Evolutionary conservation across 2,329 filamentous ascomycete species (phyloP).

Genomic region (Leptoxyphium fumago): DNA sequence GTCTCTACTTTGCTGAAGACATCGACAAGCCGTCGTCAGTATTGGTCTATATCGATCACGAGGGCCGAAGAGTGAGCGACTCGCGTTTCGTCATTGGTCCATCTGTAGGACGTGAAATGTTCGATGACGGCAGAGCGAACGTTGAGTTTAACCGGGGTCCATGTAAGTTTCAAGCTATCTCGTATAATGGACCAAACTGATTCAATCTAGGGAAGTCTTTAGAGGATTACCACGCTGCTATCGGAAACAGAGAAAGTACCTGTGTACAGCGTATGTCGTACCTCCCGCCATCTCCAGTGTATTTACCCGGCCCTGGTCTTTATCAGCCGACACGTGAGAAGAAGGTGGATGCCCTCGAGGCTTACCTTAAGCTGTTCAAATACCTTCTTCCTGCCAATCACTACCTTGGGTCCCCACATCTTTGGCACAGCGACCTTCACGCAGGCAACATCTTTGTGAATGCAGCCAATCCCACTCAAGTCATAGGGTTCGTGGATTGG

Average conservation of each 20-base stretch:
- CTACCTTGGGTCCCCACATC: conserved; percentile 7
- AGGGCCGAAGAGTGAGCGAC: conserved; percentile 9
- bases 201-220: too few relatives aligned
- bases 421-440: conserved; percentile 27
- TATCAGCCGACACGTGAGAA: conserved; percentile 21
- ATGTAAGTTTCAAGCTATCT: conserved; percentile 24
- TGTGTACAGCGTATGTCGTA: too few relatives aligned
- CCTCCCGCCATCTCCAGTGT: too few relatives aligned
- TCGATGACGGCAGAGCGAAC: conserved; percentile 18
- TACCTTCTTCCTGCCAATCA: background rate
- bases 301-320: conserved; percentile 23
- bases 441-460: conserved; percentile 24
- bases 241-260: too few relatives aligned
- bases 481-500: conserved; percentile 23
- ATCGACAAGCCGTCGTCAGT: conserved; percentile 4
- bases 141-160: conserved; percentile 22
- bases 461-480: conserved; percentile 15
- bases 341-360: conserved; percentile 18
- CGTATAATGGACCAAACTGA: too few relatives aligned
- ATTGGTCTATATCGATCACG: conserved; percentile 2
- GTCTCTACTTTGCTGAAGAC: conserved; percentile 22
- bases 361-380: background rate
- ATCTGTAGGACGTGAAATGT: conserved; percentile 18
- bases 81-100: conserved; percentile 24
- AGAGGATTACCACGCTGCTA: background rate